Percentiles rank a stretch among this genome's conserved stretches.
Conservation (phyloP, 2,329 filamentous ascomycete genomes). For the Bipolaris zeicola region DNA sequence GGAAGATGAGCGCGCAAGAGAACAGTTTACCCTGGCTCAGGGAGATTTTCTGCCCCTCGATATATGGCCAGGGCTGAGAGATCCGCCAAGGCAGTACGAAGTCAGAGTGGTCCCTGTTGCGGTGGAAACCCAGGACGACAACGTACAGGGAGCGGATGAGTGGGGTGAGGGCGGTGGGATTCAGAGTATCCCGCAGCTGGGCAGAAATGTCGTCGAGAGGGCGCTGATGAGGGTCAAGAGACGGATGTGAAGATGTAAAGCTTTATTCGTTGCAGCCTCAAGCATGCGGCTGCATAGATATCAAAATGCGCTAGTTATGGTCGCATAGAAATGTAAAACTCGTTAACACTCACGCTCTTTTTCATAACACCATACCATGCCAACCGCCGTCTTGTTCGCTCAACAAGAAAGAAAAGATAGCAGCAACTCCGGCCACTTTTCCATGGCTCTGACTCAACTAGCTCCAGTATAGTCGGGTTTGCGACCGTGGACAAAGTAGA, state of each 20-base stretch:
- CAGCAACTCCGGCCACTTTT: background rate
- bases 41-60: constrained; percentile 87
- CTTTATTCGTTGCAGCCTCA: background rate
- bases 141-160: constrained; percentile 14
- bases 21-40: constrained; percentile 79
- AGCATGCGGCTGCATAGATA: background rate
- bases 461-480: constrained; percentile 23
- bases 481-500: constrained; percentile 43
- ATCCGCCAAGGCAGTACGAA: constrained; percentile 44
- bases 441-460: background rate
- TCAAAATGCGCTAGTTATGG: background rate
- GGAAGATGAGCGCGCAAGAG: constrained; percentile 72
- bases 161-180: constrained; percentile 23
- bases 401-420: no score
- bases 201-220: constrained; percentile 43
- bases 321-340: background rate
- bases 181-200: constrained; percentile 44
- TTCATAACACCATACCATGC: background rate
- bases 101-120: constrained; percentile 30
- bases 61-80: constrained; percentile 71
- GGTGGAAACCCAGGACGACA: constrained; percentile 24
- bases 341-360: background rate
- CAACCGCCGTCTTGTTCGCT: background rate
- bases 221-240: constrained; percentile 45
- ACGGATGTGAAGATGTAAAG: constrained; percentile 32